A percentile compares a stretch with the other conserved stretches of the same genome.
Conservation (phyloP, 495 filamentous ascomycete species). For the Annulohypoxylon nitens region DNA sequence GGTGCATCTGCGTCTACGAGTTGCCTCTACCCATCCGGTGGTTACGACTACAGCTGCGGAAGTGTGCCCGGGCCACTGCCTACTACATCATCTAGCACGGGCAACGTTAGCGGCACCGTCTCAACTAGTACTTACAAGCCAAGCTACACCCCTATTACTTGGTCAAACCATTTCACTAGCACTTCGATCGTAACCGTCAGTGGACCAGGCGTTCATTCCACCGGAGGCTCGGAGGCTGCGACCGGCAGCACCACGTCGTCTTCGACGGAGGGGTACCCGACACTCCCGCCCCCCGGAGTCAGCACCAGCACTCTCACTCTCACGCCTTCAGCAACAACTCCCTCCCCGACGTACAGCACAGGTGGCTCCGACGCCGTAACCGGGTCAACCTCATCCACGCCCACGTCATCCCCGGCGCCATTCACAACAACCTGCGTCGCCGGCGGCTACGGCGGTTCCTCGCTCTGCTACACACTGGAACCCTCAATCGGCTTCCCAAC, state of each 20-base stretch:
- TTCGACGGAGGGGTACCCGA: conserved; percentile 30
- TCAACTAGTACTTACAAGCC: conserved; percentile 2
- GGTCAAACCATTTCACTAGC: conserved; percentile 6
- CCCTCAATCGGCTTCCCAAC: neutral
- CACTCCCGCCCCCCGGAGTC: neutral
- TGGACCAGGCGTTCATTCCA: conserved; percentile 6
- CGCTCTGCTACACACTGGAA: conserved; percentile 30
- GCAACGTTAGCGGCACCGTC: conserved; percentile 9
- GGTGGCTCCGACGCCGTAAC: conserved; percentile 39
- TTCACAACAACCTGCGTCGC: conserved; percentile 30
- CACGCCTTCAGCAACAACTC: neutral
- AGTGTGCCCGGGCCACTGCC: conserved; percentile 28
- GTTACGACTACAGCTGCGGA: conserved; percentile 41
- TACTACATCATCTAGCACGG: conserved; percentile 24
- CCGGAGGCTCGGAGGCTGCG: conserved; percentile 22
- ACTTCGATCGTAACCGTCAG: conserved; percentile 26
- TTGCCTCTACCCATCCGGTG: conserved; percentile 36
- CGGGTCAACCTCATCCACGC: neutral
- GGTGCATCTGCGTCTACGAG: conserved; percentile 31
- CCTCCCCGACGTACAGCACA: conserved; percentile 19
- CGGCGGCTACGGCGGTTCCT: conserved; percentile 34
- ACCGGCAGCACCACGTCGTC: conserved; percentile 18
- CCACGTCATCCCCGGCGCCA: conserved; percentile 6
- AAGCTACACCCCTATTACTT: conserved; percentile 6
- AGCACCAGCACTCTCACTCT: conserved; percentile 22